phyloP scores from a whole-genome alignment of 305 asterid species.

The Plantago lanceolata region DNA sequence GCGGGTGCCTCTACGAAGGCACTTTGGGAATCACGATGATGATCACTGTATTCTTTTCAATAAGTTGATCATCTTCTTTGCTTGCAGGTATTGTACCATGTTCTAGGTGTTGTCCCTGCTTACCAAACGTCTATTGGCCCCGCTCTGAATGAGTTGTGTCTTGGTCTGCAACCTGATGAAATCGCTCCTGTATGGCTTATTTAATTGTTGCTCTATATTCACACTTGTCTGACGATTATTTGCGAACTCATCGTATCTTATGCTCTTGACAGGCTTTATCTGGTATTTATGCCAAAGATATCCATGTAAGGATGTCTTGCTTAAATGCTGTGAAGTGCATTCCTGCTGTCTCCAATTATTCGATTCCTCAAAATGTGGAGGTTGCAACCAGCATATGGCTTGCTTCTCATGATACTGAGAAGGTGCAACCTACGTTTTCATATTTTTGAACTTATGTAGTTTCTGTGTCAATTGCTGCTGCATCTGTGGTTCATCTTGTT shows the following conservation, averaged over 20 bases:
- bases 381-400: constrained; percentile 96
- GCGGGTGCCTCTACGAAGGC: too few relatives aligned
- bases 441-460: too few relatives aligned
- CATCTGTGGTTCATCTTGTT: background rate
- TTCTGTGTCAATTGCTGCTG: background rate
- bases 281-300: constrained; percentile 92
- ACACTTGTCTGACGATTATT: constrained; percentile 17
- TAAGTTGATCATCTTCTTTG: constrained; percentile 30
- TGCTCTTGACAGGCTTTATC: constrained; percentile 60
- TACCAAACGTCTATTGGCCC: constrained; percentile 77
- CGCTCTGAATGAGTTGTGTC: constrained; percentile 90
- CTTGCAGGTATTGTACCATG: constrained; percentile 87
- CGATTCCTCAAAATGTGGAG: constrained; percentile 77
- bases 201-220: constrained; percentile 26
- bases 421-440: constrained; percentile 39
- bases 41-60: too few relatives aligned
- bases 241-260: constrained; percentile 21
- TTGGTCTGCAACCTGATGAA: constrained; percentile 89
- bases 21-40: too few relatives aligned
- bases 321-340: constrained; percentile 93
- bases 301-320: constrained; percentile 93
- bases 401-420: constrained; percentile 91
- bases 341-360: constrained; percentile 83
- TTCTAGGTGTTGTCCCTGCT: constrained; percentile 88
- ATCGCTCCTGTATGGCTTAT: constrained; percentile 72